phyloP scores from a whole-genome alignment of 768 basidiomycete species.

The Lanmaoa rubissima region DNA sequence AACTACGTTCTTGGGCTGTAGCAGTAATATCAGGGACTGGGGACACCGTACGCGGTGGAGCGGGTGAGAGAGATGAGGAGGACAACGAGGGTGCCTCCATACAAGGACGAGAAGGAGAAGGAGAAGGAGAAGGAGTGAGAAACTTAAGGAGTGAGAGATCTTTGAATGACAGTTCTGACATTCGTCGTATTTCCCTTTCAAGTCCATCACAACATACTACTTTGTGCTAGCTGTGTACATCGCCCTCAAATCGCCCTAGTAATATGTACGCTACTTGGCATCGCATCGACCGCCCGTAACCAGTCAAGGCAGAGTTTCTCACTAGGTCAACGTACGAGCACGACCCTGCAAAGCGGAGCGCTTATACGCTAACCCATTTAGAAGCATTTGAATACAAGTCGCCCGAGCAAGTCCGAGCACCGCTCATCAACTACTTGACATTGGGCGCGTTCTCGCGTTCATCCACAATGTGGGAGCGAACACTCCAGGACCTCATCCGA shows the following conservation, averaged over 20 bases:
- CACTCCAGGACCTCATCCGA: conserved; percentile 91
- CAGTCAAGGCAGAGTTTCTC: no score
- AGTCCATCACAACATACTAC: background rate
- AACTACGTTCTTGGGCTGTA: conserved; percentile 46
- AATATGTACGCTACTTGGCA: background rate
- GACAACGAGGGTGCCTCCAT: conserved; percentile 43
- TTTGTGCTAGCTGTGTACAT: background rate
- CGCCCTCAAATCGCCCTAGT: background rate
- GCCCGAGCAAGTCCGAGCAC: background rate
- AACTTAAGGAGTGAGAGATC: background rate
- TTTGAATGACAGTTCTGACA: background rate
- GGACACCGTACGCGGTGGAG: conserved; percentile 30
- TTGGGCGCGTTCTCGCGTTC: background rate
- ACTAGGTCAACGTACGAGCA: background rate
- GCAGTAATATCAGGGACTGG: conserved; percentile 16
- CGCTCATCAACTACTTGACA: background rate
- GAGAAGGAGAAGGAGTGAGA: background rate
- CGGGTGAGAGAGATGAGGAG: conserved; percentile 30
- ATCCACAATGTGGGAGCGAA: conserved; percentile 86
- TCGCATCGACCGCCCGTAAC: background rate
- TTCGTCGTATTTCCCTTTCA: background rate
- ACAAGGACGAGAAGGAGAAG: conserved; percentile 15
- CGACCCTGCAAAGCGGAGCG: background rate
- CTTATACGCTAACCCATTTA: background rate
- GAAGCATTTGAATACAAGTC: no score